Conservation (phyloP, 2,329 filamentous ascomycete genomes). For the Exophiala bonariae region DNA sequence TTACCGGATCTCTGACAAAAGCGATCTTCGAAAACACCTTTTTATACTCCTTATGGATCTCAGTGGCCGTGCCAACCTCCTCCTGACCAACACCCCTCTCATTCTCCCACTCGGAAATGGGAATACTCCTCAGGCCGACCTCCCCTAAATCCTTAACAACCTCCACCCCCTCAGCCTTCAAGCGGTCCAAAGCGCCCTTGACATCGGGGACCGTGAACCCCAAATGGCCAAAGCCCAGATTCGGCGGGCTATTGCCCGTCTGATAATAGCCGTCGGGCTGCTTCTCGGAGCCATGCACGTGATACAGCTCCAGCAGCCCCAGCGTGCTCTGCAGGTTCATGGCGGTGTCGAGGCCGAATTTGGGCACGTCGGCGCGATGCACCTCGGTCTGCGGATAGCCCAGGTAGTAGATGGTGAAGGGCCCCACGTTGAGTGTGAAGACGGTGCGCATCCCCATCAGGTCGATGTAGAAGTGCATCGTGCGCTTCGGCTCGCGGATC, state of each 20-base stretch:
- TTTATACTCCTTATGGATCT: conserved; percentile 37
- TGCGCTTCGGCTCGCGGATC: conserved; percentile 35
- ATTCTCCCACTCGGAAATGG: conserved; percentile 37
- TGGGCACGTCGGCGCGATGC: conserved; percentile 29
- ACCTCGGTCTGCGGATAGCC: conserved; percentile 36
- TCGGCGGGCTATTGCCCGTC: conserved; percentile 36
- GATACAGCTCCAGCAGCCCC: conserved; percentile 39
- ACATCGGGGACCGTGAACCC: conserved; percentile 43
- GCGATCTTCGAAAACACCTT: conserved; percentile 38
- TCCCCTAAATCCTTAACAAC: conserved; percentile 36
- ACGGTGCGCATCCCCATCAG: conserved; percentile 42
- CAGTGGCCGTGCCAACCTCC: conserved; percentile 19
- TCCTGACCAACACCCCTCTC: conserved; percentile 34
- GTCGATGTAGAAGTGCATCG: conserved; percentile 39
- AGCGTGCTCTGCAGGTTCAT: conserved; percentile 32
- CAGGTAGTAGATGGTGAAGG: conserved; percentile 43
- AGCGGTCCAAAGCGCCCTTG: conserved; percentile 30
- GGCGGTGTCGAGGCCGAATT: conserved; percentile 33
- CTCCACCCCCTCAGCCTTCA: conserved; percentile 32
- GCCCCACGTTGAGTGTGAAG: conserved; percentile 41
- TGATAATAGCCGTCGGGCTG: conserved; percentile 20
- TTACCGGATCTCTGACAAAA: conserved; percentile 41
- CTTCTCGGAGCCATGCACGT: conserved; percentile 38
- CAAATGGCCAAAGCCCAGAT: conserved; percentile 39
- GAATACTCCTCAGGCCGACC: conserved; percentile 31